Evolutionary conservation across 2,329 filamentous ascomycete genomes (phyloP), one percentile per base, ranked within the genome.

Genomic region (Alternaria solani): DNA sequence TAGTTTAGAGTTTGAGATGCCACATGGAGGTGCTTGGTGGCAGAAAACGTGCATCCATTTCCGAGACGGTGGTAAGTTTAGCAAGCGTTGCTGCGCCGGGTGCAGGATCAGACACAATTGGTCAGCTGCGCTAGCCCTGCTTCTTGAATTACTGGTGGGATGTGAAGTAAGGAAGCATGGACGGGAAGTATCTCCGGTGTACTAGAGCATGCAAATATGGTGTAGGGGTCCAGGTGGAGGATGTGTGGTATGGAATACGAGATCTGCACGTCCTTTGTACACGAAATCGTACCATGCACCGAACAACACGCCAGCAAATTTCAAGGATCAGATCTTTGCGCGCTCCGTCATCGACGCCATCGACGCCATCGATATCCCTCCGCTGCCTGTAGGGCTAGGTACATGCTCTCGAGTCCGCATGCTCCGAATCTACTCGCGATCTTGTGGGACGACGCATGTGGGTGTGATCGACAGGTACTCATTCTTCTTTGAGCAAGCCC

Each of bases 401-500:
- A 51, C 41, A 41, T 18, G 23, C 16, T 18, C 16, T 18, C 20
- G 30, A 25, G 8, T 23, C 14, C 20, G 2, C 30, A 25, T 42
- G 28, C 47, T 61, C 58, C 48, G 54, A 9, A 32, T 18, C 42
- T 30, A 25, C 23, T 36, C 14, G 18, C n/a, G 7, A 28, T n/a
- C 7, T 25, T 36, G 1, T 25, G 28, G 34, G 4, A 28, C 36
- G 46, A 57, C 48, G 41, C 34, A 38, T 38, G 32, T 48, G 14
- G 30, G 16, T 25, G 23, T 11, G 42, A 61, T 57, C 58, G 48
- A 43, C 58, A 61, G 58, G 54, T 23, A 57, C 58, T 11, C 43
- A 4, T 48, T 25, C 16, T 14, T 16, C 18, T 18, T 49, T 12
- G 34, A 39, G 53, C 18, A 36, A 23, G 43, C 12, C 39, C 16